Percentiles rank a stretch among this genome's conserved stretches.
Evolutionary conservation across 129 eudicot species (phyloP).

Genomic region (Logfia minima): DNA sequence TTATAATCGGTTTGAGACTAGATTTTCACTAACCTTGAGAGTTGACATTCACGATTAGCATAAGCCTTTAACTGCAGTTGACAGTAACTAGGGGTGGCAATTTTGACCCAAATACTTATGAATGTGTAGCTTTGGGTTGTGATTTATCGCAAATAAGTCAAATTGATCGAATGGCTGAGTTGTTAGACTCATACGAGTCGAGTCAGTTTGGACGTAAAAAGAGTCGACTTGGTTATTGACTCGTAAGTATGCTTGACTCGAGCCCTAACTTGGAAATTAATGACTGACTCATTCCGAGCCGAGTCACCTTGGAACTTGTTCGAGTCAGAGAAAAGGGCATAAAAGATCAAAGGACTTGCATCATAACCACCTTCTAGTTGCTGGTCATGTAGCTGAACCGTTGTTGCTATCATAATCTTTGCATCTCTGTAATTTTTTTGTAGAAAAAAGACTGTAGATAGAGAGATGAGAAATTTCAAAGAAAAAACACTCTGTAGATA

Average conservation of each 20-base stretch:
- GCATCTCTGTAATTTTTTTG: not conserved
- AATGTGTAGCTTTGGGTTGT: not conserved
- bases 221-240: not conserved
- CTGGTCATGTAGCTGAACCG: too few species aligned
- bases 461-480: too few species aligned
- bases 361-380: not conserved
- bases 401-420: too few species aligned
- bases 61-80: not conserved
- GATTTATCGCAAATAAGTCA: not conserved
- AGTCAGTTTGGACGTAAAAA: not conserved
- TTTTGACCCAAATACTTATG: not conserved
- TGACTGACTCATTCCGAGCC: not conserved
- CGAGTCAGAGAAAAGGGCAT: not conserved
- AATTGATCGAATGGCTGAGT: not conserved
- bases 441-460: not conserved
- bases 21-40: not conserved
- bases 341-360: not conserved
- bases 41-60: not conserved
- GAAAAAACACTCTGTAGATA: too few species aligned
- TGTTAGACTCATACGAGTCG: not conserved
- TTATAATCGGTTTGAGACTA: not conserved
- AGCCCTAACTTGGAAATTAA: not conserved
- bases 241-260: not conserved
- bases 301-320: not conserved
- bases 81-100: not conserved